Evolutionary conservation across 306 rosid genomes (phyloP).

Genomic region (Sicyos baderoa): DNA sequence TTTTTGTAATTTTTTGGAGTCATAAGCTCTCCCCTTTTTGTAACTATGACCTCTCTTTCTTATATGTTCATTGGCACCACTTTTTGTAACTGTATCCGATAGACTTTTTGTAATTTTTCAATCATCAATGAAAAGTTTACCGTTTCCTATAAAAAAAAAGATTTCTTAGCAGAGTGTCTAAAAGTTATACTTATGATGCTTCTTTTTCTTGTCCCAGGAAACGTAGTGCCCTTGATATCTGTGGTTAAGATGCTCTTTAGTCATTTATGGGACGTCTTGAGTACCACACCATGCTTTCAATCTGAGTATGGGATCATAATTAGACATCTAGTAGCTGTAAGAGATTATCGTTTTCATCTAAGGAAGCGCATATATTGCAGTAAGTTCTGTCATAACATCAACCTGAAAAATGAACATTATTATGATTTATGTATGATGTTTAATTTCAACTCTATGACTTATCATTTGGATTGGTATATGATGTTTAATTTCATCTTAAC

Average conservation of each 20-base stretch:
- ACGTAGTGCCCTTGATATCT: conserved; percentile 43
- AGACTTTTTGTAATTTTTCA: no score
- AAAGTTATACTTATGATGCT: conserved; percentile 2
- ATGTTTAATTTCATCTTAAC: conserved; percentile 17
- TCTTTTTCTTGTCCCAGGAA: conserved; percentile 39
- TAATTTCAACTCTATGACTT: background rate
- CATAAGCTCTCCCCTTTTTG: no score
- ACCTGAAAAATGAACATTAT: conserved; percentile 13
- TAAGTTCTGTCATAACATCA: conserved; percentile 33
- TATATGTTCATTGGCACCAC: no score
- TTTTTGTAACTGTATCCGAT: no score
- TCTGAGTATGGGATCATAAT: conserved; percentile 73
- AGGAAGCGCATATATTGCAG: conserved; percentile 65
- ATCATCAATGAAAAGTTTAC: no score
- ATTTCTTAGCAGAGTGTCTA: background rate
- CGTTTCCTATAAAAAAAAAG: no score
- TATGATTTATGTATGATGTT: conserved; percentile 20
- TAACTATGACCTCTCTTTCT: no score
- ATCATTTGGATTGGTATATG: conserved; percentile 19
- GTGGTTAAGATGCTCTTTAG: conserved; percentile 62
- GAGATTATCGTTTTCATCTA: conserved; percentile 74
- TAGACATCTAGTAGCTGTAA: conserved; percentile 59
- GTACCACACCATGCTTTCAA: conserved; percentile 67
- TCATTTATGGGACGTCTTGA: conserved; percentile 71
- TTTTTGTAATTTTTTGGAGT: no score